Base-by-base conservation (phyloP, 202 grass and related monocot genomes). In the Panicum virgatum region DNA sequence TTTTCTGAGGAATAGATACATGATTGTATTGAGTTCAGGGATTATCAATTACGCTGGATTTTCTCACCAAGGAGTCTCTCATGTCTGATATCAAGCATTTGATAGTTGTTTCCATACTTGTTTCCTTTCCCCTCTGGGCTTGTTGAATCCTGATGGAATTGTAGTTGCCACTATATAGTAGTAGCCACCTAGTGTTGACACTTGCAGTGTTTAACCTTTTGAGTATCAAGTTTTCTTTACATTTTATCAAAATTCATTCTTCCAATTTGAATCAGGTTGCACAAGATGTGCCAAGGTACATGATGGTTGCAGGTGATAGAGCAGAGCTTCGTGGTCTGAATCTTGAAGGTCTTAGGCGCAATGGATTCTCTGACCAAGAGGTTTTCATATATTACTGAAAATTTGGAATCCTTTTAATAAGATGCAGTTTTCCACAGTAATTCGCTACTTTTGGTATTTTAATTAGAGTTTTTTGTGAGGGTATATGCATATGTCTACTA, bases 251-350 rank as follows among this genome's bases (percentile, higher is more conserved):
- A 68, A 62, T 67, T 40, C 46, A 73, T 79, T 80, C 15, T 47
- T 74, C 54, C 15, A 65, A 54, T 81, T 80, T 80, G 16, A 78
- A 52, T 72, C 80, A 95, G 96, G 84, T 98, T 85, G 30, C 89
- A 69, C 96, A 96, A 88, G 96, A 98, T 84, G 90, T 96, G 72
- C 96, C 96, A 85, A 95, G 92, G 73, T 98, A 95, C 81, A 96
- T 85, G 48, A 93, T 96, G 96, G 87, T 98, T 76, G 86, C 89
- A 48, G 92, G 96, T 71, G 85, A 89, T 78, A 95, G 96, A 83
- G 92, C 96, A 50, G 96, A 96, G 59, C 93, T 98, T 69, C 90
- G 83, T 78, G 90, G 90, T 73, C 86, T 98, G 75, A 98, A 98
- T 88, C 52, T 96, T 39, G 92, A 95, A 86, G 96, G 96, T 82